phyloP scores from a whole-genome alignment of 129 eudicot species.

The carrot (Daucus carota) region DNA sequence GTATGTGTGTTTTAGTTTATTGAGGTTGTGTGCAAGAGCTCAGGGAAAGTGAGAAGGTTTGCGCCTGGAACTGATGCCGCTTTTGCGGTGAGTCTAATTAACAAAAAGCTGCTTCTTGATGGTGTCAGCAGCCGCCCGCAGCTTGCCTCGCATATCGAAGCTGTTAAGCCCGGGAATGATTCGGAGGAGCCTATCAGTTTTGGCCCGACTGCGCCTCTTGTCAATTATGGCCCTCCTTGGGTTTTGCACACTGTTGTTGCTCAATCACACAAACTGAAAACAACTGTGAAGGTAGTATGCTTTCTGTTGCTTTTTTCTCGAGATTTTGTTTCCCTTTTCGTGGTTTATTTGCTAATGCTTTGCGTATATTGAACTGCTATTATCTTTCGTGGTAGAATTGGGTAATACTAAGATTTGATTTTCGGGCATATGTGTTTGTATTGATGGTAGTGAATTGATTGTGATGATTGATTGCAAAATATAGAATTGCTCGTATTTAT shows the following conservation, averaged over 20 bases:
- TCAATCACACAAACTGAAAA: neutral
- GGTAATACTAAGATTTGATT: neutral
- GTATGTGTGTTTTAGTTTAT: conserved; percentile 29
- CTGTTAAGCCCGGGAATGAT: conserved; percentile 53
- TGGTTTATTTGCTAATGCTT: neutral
- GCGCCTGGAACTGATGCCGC: conserved; percentile 67
- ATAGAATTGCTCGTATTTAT: neutral
- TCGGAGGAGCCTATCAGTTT: conserved; percentile 52
- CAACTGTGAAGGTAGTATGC: neutral
- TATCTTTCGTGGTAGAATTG: neutral
- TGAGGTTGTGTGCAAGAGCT: conserved; percentile 63
- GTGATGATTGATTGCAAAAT: neutral
- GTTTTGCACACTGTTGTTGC: conserved; percentile 54
- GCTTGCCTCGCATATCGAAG: conserved; percentile 56
- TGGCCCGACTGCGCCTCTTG: conserved; percentile 62
- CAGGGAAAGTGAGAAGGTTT: conserved; percentile 68
- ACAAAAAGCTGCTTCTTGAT: conserved; percentile 23
- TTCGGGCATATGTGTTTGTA: neutral
- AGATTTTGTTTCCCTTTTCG: neutral
- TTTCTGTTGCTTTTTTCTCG: neutral
- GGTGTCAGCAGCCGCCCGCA: conserved; percentile 21
- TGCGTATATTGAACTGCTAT: neutral
- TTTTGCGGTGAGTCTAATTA: conserved; percentile 63
- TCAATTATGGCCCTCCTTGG: conserved; percentile 59
- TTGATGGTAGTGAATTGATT: neutral